phyloP scores from a whole-genome alignment of 371 early-diverging fungal genomes.

The Mucor velutinosus region DNA sequence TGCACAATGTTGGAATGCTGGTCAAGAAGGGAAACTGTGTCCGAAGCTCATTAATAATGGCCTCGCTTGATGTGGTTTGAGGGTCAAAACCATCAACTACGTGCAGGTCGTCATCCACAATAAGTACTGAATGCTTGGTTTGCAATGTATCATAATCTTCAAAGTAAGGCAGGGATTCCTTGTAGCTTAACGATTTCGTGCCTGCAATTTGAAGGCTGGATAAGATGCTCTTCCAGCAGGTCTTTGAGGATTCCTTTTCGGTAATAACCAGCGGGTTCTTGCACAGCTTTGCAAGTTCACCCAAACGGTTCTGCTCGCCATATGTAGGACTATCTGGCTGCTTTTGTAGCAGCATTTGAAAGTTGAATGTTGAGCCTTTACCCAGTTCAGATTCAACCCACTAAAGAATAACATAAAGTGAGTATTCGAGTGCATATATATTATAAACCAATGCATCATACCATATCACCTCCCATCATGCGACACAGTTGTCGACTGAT shows the following conservation, averaged over 20 bases:
- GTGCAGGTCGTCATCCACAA: constrained; percentile 8
- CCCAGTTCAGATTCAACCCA: constrained; percentile 49
- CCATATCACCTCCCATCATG: constrained; percentile 59
- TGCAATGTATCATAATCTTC: neutral
- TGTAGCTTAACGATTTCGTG: neutral
- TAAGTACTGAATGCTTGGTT: constrained; percentile 1
- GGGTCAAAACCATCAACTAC: neutral
- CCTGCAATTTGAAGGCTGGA: neutral
- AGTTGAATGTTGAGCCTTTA: constrained; percentile 48
- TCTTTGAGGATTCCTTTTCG: constrained; percentile 5
- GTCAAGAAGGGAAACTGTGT: neutral
- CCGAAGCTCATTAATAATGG: neutral
- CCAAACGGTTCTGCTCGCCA: constrained; percentile 24
- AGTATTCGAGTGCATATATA: neutral
- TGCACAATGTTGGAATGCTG: neutral
- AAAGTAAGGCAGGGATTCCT: neutral
- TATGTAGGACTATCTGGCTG: constrained; percentile 23
- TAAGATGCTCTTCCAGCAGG: neutral
- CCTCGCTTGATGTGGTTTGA: constrained; percentile 1
- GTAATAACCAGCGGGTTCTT: constrained; percentile 14
- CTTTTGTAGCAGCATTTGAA: constrained; percentile 29
- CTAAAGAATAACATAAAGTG: neutral
- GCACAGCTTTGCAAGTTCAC: constrained; percentile 9
- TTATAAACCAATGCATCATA: neutral
- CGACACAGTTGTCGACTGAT: constrained; percentile 51